These are phyloP conservation scores for Stenocarpella maydis DNA, from an alignment of 2,329 filamentous ascomycete species.

Conservation along the genomic window DNA sequence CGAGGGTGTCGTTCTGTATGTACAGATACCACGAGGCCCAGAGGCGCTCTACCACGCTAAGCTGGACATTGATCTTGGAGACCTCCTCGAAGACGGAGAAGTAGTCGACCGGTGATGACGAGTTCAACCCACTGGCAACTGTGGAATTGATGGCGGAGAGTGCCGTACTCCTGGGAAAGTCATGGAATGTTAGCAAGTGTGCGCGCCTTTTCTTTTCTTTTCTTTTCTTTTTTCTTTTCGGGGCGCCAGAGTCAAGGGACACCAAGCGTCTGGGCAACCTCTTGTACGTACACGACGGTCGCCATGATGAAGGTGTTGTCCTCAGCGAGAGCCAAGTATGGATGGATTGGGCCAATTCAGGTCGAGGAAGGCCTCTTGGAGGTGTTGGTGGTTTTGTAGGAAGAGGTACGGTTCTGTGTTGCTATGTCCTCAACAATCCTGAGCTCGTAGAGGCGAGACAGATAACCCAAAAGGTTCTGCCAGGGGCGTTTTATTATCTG, in stretches of 20 bases:
- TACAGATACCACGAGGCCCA: constrained; percentile 97
- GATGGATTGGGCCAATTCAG: neutral
- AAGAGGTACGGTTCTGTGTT: neutral
- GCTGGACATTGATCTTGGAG: constrained; percentile 79
- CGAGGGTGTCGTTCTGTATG: constrained; percentile 97
- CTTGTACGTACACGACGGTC: constrained; percentile 33
- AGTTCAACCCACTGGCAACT: constrained; percentile 53
- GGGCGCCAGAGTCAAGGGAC: neutral
- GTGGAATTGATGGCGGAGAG: constrained; percentile 58
- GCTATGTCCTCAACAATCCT: constrained; percentile 11
- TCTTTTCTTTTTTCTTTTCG: neutral
- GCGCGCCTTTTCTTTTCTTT: neutral
- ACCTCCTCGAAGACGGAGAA: constrained; percentile 69
- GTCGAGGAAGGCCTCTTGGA: neutral
- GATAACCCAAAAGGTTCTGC: constrained; percentile 17
- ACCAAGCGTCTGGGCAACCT: neutral
- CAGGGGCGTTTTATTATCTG: constrained; percentile 29
- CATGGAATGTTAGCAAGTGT: neutral
- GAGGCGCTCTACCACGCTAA: constrained; percentile 86
- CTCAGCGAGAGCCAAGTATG: neutral
- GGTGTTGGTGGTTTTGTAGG: neutral
- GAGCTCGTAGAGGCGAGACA: constrained; percentile 2
- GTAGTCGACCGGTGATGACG: constrained; percentile 55
- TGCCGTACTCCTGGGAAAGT: constrained; percentile 34
- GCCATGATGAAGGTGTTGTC: constrained; percentile 30